These are phyloP conservation scores for Trichosporon sp. DNA, from an alignment of 1,284 basidiomycete genomes.

Conservation along the genomic window DNA sequence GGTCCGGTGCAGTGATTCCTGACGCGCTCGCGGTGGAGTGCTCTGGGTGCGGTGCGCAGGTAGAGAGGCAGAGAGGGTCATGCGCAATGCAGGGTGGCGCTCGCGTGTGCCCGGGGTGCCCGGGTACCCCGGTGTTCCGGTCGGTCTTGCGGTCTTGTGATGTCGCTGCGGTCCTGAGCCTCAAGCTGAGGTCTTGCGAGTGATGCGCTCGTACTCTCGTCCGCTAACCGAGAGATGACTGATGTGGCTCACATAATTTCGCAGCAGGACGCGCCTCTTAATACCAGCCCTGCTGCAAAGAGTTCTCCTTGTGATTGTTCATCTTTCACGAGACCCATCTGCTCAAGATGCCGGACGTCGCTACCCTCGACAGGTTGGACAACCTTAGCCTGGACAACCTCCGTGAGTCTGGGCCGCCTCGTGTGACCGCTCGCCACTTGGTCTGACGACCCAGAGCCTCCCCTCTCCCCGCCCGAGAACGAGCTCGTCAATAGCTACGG, in stretches of 20 bases:
- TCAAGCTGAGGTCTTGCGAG: no score
- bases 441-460: neutral
- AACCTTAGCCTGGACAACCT: neutral
- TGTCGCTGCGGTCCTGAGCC: no score
- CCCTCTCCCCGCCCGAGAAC: neutral
- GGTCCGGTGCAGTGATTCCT: neutral
- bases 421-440: no score
- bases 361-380: neutral
- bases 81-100: neutral
- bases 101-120: neutral
- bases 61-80: neutral
- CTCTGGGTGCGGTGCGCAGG: neutral
- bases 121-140: no score
- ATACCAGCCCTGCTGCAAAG: neutral
- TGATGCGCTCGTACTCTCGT: neutral
- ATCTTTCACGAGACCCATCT: neutral
- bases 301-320: neutral
- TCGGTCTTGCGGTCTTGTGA: no score
- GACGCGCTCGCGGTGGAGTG: neutral
- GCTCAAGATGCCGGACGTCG: constrained; percentile 1
- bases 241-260: neutral
- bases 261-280: neutral
- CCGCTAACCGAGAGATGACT: neutral
- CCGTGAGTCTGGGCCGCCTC: neutral
- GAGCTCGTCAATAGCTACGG: neutral